Conservation (phyloP, 768 basidiomycete genomes). For the Suillus subalutaceus region DNA sequence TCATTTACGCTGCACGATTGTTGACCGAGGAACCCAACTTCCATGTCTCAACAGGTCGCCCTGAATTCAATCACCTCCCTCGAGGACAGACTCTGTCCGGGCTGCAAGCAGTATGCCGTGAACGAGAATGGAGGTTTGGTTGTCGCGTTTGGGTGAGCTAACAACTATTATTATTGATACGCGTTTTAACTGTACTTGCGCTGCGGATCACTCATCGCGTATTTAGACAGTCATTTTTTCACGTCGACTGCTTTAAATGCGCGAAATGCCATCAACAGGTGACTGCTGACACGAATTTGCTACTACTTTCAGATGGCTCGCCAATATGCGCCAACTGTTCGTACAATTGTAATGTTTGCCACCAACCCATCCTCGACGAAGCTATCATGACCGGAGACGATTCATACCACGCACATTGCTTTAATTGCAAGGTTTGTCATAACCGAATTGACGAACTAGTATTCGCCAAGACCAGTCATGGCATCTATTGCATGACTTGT, state of each 20-base stretch:
- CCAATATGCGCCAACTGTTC: slow-evolving; percentile 94
- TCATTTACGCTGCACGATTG: slow-evolving; percentile 9
- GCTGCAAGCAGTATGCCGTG: slow-evolving; percentile 80
- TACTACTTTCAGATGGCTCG: slow-evolving; percentile 95
- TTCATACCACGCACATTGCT: slow-evolving; percentile 97
- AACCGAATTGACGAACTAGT: slow-evolving; percentile 97
- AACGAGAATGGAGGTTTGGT: slow-evolving; percentile 85
- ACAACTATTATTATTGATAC: slow-evolving; percentile 7
- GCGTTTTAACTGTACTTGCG: neutral
- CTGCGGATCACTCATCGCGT: slow-evolving; percentile 17
- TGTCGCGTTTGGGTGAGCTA: slow-evolving; percentile 90
- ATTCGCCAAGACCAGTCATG: slow-evolving; percentile 97
- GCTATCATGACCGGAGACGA: slow-evolving; percentile 99
- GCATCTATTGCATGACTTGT: slow-evolving; percentile 98
- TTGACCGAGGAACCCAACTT: neutral
- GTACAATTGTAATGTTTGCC: slow-evolving; percentile 95
- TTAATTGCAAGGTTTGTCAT: slow-evolving; percentile 95
- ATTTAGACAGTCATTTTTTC: slow-evolving; percentile 88
- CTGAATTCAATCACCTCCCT: slow-evolving; percentile 25
- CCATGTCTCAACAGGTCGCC: slow-evolving; percentile 20
- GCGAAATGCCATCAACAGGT: slow-evolving; percentile 94
- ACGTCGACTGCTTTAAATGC: slow-evolving; percentile 94
- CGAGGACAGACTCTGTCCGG: slow-evolving; percentile 74
- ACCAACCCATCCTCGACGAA: slow-evolving; percentile 93
- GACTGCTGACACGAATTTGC: slow-evolving; percentile 95